Conservation (phyloP, 2,329 filamentous ascomycete genomes). For the Fusarium citri region DNA sequence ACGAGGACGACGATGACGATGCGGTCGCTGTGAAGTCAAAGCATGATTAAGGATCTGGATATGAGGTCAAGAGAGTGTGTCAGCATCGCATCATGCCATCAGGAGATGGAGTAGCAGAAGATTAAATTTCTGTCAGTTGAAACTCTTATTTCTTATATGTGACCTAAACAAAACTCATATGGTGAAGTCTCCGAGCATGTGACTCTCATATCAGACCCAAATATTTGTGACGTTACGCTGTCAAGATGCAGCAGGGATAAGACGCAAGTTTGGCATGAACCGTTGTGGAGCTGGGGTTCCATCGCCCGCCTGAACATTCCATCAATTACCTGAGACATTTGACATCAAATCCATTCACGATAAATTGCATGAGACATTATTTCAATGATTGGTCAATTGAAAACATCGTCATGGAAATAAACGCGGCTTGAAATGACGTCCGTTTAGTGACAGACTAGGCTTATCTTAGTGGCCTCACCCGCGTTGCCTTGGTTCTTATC, state of each 20-base stretch:
- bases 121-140: rapidly evolving
- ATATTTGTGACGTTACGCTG: background rate
- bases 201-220: background rate
- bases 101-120: background rate
- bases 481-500: conserved; percentile 1
- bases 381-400: background rate
- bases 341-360: background rate
- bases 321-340: background rate
- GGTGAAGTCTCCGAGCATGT: background rate
- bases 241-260: background rate
- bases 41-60: background rate
- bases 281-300: background rate
- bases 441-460: background rate
- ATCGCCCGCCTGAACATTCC: background rate
- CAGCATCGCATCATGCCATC: background rate
- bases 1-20: background rate
- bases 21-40: background rate
- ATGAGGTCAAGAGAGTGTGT: background rate
- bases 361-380: background rate
- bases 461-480: background rate
- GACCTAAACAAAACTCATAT: background rate
- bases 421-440: background rate
- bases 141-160: background rate
- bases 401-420: background rate
- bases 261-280: background rate